These are phyloP conservation scores for Cordyceps sp. DNA, from an alignment of 2,329 filamentous ascomycete genomes.

Conservation along the genomic window DNA sequence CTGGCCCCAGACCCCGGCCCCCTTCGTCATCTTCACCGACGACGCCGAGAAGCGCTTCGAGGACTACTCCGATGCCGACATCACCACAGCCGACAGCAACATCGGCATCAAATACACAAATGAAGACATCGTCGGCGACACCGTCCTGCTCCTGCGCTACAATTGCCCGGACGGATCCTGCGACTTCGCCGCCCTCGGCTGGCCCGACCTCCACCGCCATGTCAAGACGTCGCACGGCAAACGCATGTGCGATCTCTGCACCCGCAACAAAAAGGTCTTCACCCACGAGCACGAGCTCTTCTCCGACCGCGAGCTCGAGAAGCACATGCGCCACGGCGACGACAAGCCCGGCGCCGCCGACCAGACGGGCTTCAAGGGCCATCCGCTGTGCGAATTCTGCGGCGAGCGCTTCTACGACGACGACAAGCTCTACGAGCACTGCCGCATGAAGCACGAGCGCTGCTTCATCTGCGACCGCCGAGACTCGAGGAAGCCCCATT, in stretches of 20 bases:
- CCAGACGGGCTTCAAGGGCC: conserved; percentile 91
- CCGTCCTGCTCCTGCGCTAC: conserved; percentile 72
- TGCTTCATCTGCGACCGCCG: conserved; percentile 83
- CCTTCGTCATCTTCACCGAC: conserved; percentile 85
- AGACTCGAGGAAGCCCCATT: conserved; percentile 60
- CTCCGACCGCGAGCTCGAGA: conserved; percentile 60
- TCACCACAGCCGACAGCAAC: conserved; percentile 64
- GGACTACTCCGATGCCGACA: conserved; percentile 60
- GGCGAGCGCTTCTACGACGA: conserved; percentile 85
- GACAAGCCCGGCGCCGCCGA: conserved; percentile 78
- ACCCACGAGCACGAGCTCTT: conserved; percentile 96
- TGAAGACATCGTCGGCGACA: conserved; percentile 80
- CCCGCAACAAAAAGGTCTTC: conserved; percentile 92
- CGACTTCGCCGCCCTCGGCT: conserved; percentile 61
- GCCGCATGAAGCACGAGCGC: conserved; percentile 81
- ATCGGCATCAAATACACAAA: conserved; percentile 86
- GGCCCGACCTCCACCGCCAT: conserved; percentile 49
- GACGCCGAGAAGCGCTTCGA: conserved; percentile 67
- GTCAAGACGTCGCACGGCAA: conserved; percentile 71
- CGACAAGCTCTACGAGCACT: conserved; percentile 88
- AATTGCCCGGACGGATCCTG: conserved; percentile 79
- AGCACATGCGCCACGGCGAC: conserved; percentile 81
- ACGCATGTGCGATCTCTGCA: conserved; percentile 80
- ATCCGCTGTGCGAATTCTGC: conserved; percentile 90
- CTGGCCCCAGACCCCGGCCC: conserved; percentile 38